Base-by-base conservation (phyloP, 2,329 filamentous ascomycete genomes). In the Huntiella savannae region DNA sequence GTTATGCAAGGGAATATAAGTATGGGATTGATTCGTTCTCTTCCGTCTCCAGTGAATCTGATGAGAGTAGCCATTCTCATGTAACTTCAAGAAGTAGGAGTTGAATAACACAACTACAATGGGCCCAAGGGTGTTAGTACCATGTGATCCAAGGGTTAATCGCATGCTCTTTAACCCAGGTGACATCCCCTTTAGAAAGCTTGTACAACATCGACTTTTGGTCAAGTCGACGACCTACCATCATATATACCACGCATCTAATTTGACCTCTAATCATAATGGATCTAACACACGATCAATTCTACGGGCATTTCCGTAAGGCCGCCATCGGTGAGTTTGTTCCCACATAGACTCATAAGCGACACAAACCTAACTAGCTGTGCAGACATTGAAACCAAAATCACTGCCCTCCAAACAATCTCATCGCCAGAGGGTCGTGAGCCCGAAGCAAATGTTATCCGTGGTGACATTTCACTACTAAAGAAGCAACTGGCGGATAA, bases 401-500 rank as follows among this genome's bases (percentile, higher is more conserved):
- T 47, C 13, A 43, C 40, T 5, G 13, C 38, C 5, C 36, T 48
- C n/a, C 32, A 41, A 4, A 37, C 42, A 8, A 4, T 16, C 6
- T 37, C 43, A 12, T 42, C 41, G 3, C 19, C 45, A 5, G 40
- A 81, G 50, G 84, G 91, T 60, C 79, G 84, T 38, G 75, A 81
- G 51, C 79, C 88, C 58, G 83, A 83, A 44, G 76, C 82, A 40
- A 86, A 94, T 54, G 74, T 82, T 55, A 80, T 86, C 53, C 70
- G 93, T 11, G 77, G 81, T 12, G 75, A 76, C 51, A 91, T 96
- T 55, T 78, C 82, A 28, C 74, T 76, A 48, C 70, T 96, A 12
- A 86, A 85, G 1, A 81, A 80, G 52, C 79, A 91, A 55, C 82
- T 95, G 35, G 79, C 83, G 53, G 86, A 95, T 62, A 82, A 83